Conservation (phyloP, 495 filamentous ascomycete species). For the Penicillium cosmopolitanum region DNA sequence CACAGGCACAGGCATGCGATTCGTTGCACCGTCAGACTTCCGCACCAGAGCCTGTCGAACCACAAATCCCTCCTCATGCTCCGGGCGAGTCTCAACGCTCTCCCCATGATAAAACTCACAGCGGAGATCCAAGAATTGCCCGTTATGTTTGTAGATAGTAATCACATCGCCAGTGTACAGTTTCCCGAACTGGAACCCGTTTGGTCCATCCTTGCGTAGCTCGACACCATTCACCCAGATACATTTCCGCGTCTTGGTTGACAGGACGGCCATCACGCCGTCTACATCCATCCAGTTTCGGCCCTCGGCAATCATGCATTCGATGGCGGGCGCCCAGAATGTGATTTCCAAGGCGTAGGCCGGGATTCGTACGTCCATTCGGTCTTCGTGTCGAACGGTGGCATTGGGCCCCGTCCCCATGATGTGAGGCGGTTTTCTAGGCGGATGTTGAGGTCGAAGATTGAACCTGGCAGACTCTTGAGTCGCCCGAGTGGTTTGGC, state of each 20-base stretch:
- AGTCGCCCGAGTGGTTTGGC: constrained; percentile 49
- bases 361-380: constrained; percentile 69
- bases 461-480: constrained; percentile 47
- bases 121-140: constrained; percentile 50
- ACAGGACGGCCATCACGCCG: constrained; percentile 65
- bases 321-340: constrained; percentile 69
- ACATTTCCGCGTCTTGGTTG: constrained; percentile 69
- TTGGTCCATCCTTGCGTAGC: constrained; percentile 51
- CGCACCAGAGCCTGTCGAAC: constrained; percentile 39
- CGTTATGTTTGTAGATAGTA: constrained; percentile 57
- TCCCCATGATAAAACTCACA: constrained; percentile 59
- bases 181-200: constrained; percentile 63
- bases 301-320: constrained; percentile 54
- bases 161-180: constrained; percentile 75
- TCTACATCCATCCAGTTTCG: constrained; percentile 60
- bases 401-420: constrained; percentile 73
- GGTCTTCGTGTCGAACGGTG: constrained; percentile 61
- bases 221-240: constrained; percentile 73
- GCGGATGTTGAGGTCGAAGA: constrained; percentile 58
- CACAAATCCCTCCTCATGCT: constrained; percentile 43
- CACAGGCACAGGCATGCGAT: constrained; percentile 29
- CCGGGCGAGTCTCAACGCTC: constrained; percentile 49
- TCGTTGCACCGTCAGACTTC: constrained; percentile 30
- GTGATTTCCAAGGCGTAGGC: constrained; percentile 79
- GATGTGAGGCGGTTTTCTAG: constrained; percentile 67